Evolutionary conservation across 805 yeast genomes (phyloP), one percentile per base, ranked within the genome.

Genomic region (Tetrapisispora nanseiensis): DNA sequence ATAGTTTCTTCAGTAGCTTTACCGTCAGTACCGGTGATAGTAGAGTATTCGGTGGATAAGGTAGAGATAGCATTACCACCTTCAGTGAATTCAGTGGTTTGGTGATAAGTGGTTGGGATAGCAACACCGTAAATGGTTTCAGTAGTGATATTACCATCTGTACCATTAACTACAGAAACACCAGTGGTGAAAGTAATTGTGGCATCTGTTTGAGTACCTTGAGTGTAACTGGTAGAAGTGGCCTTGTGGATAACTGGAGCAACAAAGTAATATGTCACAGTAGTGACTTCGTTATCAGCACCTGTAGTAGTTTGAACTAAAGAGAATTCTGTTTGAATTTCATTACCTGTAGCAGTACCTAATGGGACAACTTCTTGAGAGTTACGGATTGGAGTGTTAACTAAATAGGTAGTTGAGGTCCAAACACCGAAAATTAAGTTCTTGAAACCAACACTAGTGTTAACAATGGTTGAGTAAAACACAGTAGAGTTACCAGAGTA

Each of bases 1-100:
- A 36, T 20, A 19, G 50, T 49, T n/a, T 33, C 43, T 6, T 39
- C 35, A 18, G 50, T 43, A 16, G 36, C 46, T 2, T 31, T 33
- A 13, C 45, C 46, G 19, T 50, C 46, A 11, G 46, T 11, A 13
- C 49, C 51, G 15, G 41, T 27, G 27, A 38, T 37, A 18, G 51
- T 48, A 32, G 41, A 30, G 30, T 26, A 29, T 6, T 34, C 42
- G 11, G 49, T 43, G 9, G 49, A 38, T 26, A 36, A 38, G 4
- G 51, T 49, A 2, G 40, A 13, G 13, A 28, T 20, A 5, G 33
- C 6, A 15, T 9, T 3, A 33, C 42, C 38, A 33, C 42, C 42
- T 27, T 39, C 42, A 39, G 20, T 20, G 12, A 21, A 33, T 13
- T 15, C 9, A 21, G 42, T 39, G 23, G 29, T 19, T 21, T 33